These are phyloP conservation scores for Ulota crispa DNA, from an alignment of 225 moss, liverwort and hornwort genomes.

Conservation along the genomic window DNA sequence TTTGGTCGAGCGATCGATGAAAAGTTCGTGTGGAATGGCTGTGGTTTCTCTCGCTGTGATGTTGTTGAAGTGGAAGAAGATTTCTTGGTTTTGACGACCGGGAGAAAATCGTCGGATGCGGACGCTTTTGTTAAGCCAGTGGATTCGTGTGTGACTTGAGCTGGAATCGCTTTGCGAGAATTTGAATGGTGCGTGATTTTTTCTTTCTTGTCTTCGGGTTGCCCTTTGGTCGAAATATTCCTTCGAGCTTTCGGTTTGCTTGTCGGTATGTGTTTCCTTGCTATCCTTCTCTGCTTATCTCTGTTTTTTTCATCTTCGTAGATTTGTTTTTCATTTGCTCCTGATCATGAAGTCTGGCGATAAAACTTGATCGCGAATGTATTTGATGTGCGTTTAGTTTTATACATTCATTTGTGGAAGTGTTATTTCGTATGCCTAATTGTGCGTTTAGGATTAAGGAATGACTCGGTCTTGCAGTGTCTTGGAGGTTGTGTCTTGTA, in stretches of 20 bases:
- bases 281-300: neutral
- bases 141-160: neutral
- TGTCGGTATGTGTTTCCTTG: neutral
- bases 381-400: neutral
- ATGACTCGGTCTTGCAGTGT: neutral
- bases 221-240: neutral
- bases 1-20: neutral
- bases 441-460: neutral
- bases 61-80: neutral
- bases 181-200: slow-evolving; percentile 3
- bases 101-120: neutral
- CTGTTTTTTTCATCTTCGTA: neutral
- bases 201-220: neutral
- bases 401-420: neutral
- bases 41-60: neutral
- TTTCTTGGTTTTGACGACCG: slow-evolving; percentile 11
- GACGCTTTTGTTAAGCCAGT: neutral
- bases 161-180: neutral
- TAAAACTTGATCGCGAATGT: neutral
- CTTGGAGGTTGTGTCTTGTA: neutral
- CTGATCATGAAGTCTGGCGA: neutral
- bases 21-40: neutral
- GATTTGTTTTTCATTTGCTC: neutral
- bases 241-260: neutral
- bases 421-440: neutral